Percentiles rank a stretch among this genome's conserved stretches.
phyloP scores from a whole-genome alignment of 192 early-diverging fungal species.

The Spizellomyces punctatus region DNA sequence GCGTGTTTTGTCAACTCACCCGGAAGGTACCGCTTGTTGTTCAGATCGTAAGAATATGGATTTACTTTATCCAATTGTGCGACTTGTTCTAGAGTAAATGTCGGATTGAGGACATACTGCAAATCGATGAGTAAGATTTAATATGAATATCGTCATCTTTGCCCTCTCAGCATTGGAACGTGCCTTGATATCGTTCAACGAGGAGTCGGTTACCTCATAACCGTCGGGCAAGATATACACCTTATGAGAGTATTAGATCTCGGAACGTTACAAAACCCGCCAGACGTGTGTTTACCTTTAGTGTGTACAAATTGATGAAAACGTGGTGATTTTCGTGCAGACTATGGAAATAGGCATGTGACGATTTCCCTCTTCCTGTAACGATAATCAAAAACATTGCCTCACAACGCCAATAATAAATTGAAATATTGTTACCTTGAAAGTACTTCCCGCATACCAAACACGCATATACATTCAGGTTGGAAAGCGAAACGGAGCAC shows the following conservation, averaged over 20 bases:
- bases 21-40: conserved; percentile 81
- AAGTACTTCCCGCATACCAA: conserved; percentile 95
- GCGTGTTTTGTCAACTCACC: conserved; percentile 46
- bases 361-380: conserved; percentile 79
- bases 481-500: conserved; percentile 91
- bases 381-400: background rate
- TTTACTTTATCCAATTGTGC: conserved; percentile 62
- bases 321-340: conserved; percentile 95
- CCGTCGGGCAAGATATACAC: conserved; percentile 92
- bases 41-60: conserved; percentile 74
- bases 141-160: background rate
- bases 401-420: background rate
- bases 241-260: conserved; percentile 28
- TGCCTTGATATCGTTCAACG: conserved; percentile 92
- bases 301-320: conserved; percentile 86
- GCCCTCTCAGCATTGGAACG: background rate
- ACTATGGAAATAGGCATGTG: conserved; percentile 96
- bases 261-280: too few relatives aligned
- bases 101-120: conserved; percentile 83
- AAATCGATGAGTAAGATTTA: background rate
- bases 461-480: conserved; percentile 94
- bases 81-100: conserved; percentile 72
- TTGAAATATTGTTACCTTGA: conserved; percentile 60
- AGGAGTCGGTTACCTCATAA: conserved; percentile 85
- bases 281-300: conserved; percentile 50